Evolutionary conservation across 495 filamentous ascomycete genomes (phyloP).

Genomic region (Talaromyces ruber): DNA sequence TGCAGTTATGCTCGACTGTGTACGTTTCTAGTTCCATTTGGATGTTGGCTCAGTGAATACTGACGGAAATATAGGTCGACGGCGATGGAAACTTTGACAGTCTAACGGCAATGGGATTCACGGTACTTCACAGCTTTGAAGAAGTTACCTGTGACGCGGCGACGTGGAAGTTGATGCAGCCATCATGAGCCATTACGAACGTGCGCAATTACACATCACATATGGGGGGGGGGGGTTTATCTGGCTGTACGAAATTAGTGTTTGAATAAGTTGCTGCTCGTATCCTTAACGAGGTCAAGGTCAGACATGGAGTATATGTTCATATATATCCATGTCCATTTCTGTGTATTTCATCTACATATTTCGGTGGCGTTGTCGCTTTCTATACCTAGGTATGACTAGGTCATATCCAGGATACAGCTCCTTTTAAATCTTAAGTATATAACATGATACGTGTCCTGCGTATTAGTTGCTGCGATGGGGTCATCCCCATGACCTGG

Average conservation of each 20-base stretch:
- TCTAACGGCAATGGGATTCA: slow-evolving; percentile 68
- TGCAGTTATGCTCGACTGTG: slow-evolving; percentile 67
- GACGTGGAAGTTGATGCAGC: slow-evolving; percentile 52
- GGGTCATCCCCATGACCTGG: too few relatives aligned
- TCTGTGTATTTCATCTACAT: not conserved
- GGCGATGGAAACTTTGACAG: slow-evolving; percentile 63
- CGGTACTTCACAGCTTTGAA: slow-evolving; percentile 66
- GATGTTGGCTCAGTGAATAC: slow-evolving; percentile 1
- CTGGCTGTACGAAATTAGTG: not conserved
- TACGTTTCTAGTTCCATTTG: slow-evolving; percentile 32
- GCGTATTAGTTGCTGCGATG: too few relatives aligned
- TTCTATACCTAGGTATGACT: too few relatives aligned
- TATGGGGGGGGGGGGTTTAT: not conserved
- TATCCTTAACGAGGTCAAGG: not conserved
- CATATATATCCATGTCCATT: not conserved
- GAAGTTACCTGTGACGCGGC: slow-evolving; percentile 71
- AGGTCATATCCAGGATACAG: too few relatives aligned
- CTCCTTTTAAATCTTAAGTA: too few relatives aligned
- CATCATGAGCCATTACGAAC: slow-evolving; percentile 1
- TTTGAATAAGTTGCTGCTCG: not conserved
- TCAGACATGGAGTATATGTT: not conserved
- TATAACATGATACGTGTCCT: too few relatives aligned
- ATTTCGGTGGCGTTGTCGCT: not conserved
- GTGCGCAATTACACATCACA: not conserved
- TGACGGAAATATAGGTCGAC: slow-evolving; percentile 47